phyloP scores from a whole-genome alignment of 1,139 yeast species.

The Zygosaccharomyces sapae region DNA sequence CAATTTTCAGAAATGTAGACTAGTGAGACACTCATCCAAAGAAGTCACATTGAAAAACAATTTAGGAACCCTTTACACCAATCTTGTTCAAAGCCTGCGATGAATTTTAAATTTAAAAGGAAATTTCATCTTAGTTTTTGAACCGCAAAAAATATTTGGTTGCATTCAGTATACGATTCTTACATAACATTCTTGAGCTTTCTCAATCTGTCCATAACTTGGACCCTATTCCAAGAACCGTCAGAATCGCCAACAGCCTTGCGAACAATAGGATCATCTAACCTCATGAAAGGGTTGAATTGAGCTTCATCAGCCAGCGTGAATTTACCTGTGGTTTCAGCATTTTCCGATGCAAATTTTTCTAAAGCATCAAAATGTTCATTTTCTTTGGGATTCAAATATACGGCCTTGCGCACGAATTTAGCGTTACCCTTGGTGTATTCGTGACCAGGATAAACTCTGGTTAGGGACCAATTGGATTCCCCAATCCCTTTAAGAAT shows the following conservation, averaged over 20 bases:
- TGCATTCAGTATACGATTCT: neutral
- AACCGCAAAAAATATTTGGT: no score
- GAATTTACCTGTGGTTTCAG: constrained; percentile 75
- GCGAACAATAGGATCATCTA: constrained; percentile 55
- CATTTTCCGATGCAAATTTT: constrained; percentile 49
- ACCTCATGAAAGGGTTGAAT: constrained; percentile 87
- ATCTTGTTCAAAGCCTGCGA: no score
- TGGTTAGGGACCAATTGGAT: constrained; percentile 27
- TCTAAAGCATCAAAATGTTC: constrained; percentile 53
- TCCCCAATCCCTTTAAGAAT: constrained; percentile 56
- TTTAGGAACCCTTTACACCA: no score
- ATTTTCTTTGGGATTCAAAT: constrained; percentile 44
- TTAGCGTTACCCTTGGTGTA: constrained; percentile 78
- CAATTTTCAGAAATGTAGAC: no score
- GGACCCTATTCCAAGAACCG: constrained; percentile 41
- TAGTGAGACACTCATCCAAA: no score
- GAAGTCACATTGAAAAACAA: no score
- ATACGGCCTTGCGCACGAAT: constrained; percentile 61
- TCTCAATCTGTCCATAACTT: constrained; percentile 64
- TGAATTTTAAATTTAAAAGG: no score
- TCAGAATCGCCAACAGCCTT: constrained; percentile 49
- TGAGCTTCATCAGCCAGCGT: constrained; percentile 78
- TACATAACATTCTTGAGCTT: constrained; percentile 61
- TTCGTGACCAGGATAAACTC: constrained; percentile 91
- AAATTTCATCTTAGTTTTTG: no score